Evolutionary conservation across 495 filamentous ascomycete genomes (phyloP), one percentile per base, ranked within the genome.

Genomic region (Penicillium malachiteum): DNA sequence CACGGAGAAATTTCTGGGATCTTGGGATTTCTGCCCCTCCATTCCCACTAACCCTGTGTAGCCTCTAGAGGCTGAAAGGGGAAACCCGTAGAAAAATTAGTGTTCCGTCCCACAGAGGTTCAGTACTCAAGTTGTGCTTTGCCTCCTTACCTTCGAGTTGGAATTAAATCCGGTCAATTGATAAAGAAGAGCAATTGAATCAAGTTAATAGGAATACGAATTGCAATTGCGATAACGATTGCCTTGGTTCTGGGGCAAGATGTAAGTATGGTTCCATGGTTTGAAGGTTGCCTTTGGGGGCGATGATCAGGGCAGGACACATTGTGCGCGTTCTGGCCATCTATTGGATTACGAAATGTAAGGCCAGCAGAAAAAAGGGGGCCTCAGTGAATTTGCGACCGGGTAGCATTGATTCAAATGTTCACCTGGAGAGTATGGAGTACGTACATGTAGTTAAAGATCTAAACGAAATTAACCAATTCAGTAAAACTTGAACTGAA

Each of bases 1-100:
- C 64, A 67, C 62, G 30, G 56, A 57, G 50, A 31, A 52, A 62
- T 56, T 54, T 37, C 34, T 37, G 8, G 34, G 34, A 10, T 37
- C 34, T 11, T 34, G 5, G 33, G 33, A 6, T 34, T 34, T 37
- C 12, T 37, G 34, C 34, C 34, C 32, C 46, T 38, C 46, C 46
- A 49, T 49, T 49, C 46, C 46, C 30, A 37, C 40, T 3, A 35
- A 9, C 12, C 7, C 18, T 50, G 54, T 56, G 54, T 51, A 38
- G 38, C 54, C 31, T 18, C 17, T 46, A 12, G 43, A 46, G 43
- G 43, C 43, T 46, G 54, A 35, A 48, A 16, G 32, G n/a, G 46
- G 46, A n/a, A 49, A 38, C 16, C 46, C 18, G 34, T 35, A 35
- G 46, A 17, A 38, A n/a, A 49, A 16, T 31, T 30, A 48, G 45